Base-by-base conservation (phyloP, 495 filamentous ascomycete genomes). In the Cetradonia linearis region DNA sequence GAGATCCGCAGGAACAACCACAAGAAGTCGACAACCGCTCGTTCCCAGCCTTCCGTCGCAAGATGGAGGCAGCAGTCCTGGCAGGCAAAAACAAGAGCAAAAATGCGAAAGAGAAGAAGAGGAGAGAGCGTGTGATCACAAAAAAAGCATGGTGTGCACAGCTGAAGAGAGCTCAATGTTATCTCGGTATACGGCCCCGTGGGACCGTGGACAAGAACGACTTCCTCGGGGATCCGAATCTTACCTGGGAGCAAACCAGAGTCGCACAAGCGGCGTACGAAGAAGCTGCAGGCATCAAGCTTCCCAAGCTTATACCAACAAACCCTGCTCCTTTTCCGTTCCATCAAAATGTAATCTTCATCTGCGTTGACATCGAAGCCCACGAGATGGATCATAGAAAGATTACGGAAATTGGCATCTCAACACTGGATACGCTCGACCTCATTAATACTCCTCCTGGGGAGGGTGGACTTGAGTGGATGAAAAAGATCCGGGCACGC, bases 401-500 rank as follows among this genome's bases (percentile, higher is more conserved):
- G 2, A 74, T 96, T 61, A 95, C 90, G 5, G 93, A 98, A 69
- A 77, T 98, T 56, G 93, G 93, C 37, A 77, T 98, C 52, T 84
- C 89, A 10, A 83, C 80, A 11, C 81, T 98, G 25, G 93, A 98
- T 71, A 89, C 86, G 4, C 63, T 71, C 11, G 80, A 86, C 60
- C 72, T 80, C 36, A 63, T 65, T 20, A 69, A 67, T 14, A 28
- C 83, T 28, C 65, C 81, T 3, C 87, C 88, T 25, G 86, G 87
- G 13, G 63, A 76, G 13, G 67, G 71, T 37, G 86, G 82, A 5
- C 61, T 71, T 48, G 75, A 82, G 60, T 91, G 91, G 92, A 74
- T 78, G 11, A 64, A 72, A 1, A 68, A 76, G 28, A 85, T 97
- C 62, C 73, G 77, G 42, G 80, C 82, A 18, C 80, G 83, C 31